These are phyloP conservation scores for Paramarasmius palmivorus DNA, from an alignment of 1,284 basidiomycete species.

Conservation along the genomic window DNA sequence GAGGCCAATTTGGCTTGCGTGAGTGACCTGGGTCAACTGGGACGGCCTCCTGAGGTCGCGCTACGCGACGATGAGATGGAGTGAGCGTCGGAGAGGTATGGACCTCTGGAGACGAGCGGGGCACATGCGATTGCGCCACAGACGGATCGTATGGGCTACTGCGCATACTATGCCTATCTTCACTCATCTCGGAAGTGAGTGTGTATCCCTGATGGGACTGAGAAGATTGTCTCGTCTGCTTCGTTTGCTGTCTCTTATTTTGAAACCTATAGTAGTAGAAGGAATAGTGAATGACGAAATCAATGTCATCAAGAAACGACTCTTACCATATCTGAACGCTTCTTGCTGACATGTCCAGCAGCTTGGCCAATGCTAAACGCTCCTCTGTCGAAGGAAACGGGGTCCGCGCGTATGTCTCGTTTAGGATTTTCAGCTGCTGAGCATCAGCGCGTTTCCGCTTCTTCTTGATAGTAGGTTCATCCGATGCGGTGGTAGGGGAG, in stretches of 20 bases:
- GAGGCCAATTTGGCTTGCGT: constrained; percentile 45
- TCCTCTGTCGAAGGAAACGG: constrained; percentile 86
- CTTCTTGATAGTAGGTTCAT: constrained; percentile 76
- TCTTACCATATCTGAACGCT: constrained; percentile 84
- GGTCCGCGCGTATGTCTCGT: constrained; percentile 76
- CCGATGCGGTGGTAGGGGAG: constrained; percentile 31
- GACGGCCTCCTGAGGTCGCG: constrained; percentile 26
- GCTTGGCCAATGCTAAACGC: constrained; percentile 70
- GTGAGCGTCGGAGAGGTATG: constrained; percentile 25
- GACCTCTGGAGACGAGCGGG: constrained; percentile 40
- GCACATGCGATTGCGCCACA: constrained; percentile 37
- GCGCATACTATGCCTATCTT: constrained; percentile 30
- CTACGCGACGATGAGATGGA: constrained; percentile 31
- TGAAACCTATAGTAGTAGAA: constrained; percentile 63
- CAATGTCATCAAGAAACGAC: constrained; percentile 15
- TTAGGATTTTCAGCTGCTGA: constrained; percentile 74
- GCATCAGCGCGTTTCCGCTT: constrained; percentile 84
- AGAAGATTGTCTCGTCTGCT: constrained; percentile 70
- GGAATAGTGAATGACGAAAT: constrained; percentile 16
- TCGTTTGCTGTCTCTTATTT: constrained; percentile 80
- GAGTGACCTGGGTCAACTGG: constrained; percentile 39
- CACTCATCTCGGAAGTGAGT: constrained; percentile 36
- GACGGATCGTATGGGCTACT: constrained; percentile 34
- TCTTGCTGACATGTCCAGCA: constrained; percentile 77
- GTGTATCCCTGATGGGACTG: constrained; percentile 53